A percentile compares a stretch with the other conserved stretches of the same genome.
phyloP scores from a whole-genome alignment of 495 filamentous ascomycete genomes.

The Annulohypoxylon nitens region DNA sequence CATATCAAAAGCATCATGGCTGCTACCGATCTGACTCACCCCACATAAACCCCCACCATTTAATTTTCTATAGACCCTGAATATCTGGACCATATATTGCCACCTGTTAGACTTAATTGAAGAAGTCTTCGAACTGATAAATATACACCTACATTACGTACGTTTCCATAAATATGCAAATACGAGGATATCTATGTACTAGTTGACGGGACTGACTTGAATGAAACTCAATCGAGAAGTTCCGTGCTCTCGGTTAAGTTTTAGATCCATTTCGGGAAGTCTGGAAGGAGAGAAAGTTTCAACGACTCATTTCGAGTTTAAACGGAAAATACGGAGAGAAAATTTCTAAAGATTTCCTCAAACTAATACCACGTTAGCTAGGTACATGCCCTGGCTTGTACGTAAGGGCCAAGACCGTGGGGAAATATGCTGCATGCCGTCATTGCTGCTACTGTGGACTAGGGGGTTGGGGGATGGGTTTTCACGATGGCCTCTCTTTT shows the following conservation, averaged over 20 bases:
- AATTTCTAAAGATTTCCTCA: neutral
- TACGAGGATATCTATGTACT: neutral
- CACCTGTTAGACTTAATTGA: neutral
- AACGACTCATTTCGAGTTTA: constrained; percentile 18
- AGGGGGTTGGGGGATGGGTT: neutral
- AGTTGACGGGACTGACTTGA: neutral
- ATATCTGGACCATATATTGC: neutral
- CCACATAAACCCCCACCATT: constrained; percentile 26
- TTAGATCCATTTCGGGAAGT: constrained; percentile 37
- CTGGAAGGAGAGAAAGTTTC: constrained; percentile 31
- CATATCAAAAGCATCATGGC: constrained; percentile 34
- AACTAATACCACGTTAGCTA: constrained; percentile 24
- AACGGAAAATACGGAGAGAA: constrained; percentile 7
- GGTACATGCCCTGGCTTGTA: constrained; percentile 19
- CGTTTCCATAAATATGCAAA: neutral
- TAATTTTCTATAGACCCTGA: constrained; percentile 12
- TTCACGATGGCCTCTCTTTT: constrained; percentile 21
- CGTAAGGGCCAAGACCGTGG: constrained; percentile 37
- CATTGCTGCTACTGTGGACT: constrained; percentile 30
- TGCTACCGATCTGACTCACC: constrained; percentile 11
- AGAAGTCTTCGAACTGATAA: neutral
- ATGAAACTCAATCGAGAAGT: constrained; percentile 36
- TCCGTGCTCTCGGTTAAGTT: constrained; percentile 30
- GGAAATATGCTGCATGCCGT: constrained; percentile 40
- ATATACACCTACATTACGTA: neutral